phyloP scores from a whole-genome alignment of 1,139 yeast species.

The Saccharomycopsis phalli region DNA sequence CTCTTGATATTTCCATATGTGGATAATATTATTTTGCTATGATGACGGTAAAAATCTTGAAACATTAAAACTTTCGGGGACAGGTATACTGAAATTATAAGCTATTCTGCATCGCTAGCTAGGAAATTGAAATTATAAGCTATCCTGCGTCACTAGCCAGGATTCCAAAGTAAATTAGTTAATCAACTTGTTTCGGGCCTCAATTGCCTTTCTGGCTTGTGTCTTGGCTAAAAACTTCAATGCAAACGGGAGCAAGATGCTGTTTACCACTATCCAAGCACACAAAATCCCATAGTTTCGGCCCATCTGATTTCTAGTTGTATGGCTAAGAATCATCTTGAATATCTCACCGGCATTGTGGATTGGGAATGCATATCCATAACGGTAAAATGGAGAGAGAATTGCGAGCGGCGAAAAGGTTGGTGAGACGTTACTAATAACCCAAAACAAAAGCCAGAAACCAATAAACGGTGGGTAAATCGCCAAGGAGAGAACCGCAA shows the following conservation, averaged over 20 bases:
- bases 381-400: slow-evolving; percentile 43
- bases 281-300: slow-evolving; percentile 48
- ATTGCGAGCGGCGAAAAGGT: slow-evolving; percentile 53
- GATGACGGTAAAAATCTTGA: no score
- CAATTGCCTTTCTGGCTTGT: background rate
- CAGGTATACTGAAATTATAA: no score
- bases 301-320: slow-evolving; percentile 50
- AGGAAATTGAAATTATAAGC: no score
- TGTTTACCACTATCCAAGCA: slow-evolving; percentile 50
- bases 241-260: slow-evolving; percentile 37
- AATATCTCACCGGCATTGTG: slow-evolving; percentile 48
- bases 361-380: slow-evolving; percentile 61
- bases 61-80: no score
- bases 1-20: no score
- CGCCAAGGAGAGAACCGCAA: slow-evolving; percentile 40
- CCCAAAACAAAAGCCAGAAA: slow-evolving; percentile 56
- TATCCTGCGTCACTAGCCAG: no score
- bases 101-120: no score
- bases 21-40: no score
- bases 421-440: slow-evolving; percentile 50
- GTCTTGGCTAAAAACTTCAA: slow-evolving; percentile 28
- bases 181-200: no score
- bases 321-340: slow-evolving; percentile 47
- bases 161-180: no score
- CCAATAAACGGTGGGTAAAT: slow-evolving; percentile 43